These are phyloP conservation scores for Salix viminalis DNA, from an alignment of 345 rosid genomes.

Conservation along the genomic window DNA sequence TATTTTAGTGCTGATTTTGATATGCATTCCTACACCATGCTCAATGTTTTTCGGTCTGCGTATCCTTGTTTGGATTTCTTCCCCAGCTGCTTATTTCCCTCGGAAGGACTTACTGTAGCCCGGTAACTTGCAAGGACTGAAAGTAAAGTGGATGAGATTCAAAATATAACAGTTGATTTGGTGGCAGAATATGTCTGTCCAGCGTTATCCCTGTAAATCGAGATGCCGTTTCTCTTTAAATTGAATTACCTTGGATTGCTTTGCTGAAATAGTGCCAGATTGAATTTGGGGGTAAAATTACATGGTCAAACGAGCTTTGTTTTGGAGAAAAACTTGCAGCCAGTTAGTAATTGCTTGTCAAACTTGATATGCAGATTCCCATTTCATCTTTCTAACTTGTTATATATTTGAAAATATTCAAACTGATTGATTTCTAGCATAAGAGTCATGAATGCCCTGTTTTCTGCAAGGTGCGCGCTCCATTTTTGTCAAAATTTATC, in stretches of 20 bases:
- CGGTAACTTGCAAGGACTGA: neutral
- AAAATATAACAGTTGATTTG: neutral
- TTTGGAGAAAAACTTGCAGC: neutral
- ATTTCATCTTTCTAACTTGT: neutral
- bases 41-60: neutral
- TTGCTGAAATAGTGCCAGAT: neutral
- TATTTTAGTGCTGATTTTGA: slow-evolving; percentile 6
- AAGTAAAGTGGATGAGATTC: neutral
- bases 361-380: neutral
- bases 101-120: too few species aligned
- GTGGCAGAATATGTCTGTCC: neutral
- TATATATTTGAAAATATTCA: neutral
- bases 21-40: neutral
- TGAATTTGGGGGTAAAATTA: neutral
- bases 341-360: neutral
- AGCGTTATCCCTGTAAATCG: neutral
- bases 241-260: neutral
- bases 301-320: neutral
- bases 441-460: neutral
- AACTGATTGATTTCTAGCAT: neutral
- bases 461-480: neutral
- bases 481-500: neutral
- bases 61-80: neutral
- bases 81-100: neutral
- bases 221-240: neutral